Evolutionary conservation across 495 filamentous ascomycete genomes (phyloP), one percentile per base, ranked within the genome.

Genomic region (Penicillium simplicissimum): DNA sequence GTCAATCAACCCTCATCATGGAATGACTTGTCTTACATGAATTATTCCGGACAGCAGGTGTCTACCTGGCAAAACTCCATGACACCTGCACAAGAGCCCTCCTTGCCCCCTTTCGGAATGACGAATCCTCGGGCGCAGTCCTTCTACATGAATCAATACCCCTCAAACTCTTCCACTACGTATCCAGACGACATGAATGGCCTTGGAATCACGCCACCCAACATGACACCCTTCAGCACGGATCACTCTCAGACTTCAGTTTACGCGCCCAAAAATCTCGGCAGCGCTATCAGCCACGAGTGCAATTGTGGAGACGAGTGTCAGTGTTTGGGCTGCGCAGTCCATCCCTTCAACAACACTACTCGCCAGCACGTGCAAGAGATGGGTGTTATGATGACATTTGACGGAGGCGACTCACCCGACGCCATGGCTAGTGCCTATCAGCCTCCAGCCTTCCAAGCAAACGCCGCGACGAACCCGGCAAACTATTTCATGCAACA

Each of bases 281-380:
- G 56, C 6, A 55, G 53, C 14, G 68, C 74, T 8, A 14, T 68
- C 11, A 73, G 69, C 33, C 79, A 89, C 60, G 73, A 84, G 52
- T 88, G 90, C 72, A 67, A 74, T 65, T 88, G 92, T 69, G 85
- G 92, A 61, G 78, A 87, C 52, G 77, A 77, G 0, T 93, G 90
- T 64, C 76, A 88, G 59, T 93, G 90, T 64, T 65, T 90, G 25
- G 88, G 85, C 21, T 93, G 90, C 66, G 72, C 83, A 23, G 79
- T 82, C 38, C 90, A 93, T 67, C 90, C 89, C 5, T 91, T 85
- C 69, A 93, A 93, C 67, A 74, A 83, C 21, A 81, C 84, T n/a
- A 90, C 87, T n/a, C 77, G 79, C 40, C 78, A 87, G 47, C 88
- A 88, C 67, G 84, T 91, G 8, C 77, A 79, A 59, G 76, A 81